Evolutionary conservation across 768 basidiomycete genomes (phyloP).

Genomic region (Jaapia argillacea): DNA sequence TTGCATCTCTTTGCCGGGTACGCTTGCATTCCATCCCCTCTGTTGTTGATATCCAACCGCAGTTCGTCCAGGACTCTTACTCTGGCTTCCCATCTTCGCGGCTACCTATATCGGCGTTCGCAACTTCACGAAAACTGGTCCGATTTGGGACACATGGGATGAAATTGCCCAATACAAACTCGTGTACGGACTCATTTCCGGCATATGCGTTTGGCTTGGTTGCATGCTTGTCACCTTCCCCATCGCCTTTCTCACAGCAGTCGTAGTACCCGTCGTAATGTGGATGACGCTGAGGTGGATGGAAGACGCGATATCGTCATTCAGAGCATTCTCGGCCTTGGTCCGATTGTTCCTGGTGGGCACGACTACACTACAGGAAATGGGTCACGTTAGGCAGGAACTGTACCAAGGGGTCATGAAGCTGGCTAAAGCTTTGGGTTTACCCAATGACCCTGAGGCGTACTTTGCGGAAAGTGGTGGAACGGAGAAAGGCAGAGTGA

Average conservation of each 20-base stretch:
- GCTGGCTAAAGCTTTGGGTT: conserved; percentile 45
- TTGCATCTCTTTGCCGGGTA: conserved; percentile 55
- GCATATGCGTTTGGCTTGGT: conserved; percentile 53
- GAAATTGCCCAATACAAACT: conserved; percentile 89
- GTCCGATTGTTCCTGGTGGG: conserved; percentile 54
- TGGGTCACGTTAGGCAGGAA: conserved; percentile 43
- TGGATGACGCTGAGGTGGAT: conserved; percentile 88
- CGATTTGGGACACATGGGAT: conserved; percentile 80
- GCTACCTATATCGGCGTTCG: conserved; percentile 62
- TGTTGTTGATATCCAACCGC: no score
- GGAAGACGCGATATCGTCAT: conserved; percentile 73
- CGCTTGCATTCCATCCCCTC: no score
- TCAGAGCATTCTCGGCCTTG: conserved; percentile 63
- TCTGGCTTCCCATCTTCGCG: conserved; percentile 75
- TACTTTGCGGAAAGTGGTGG: conserved; percentile 52
- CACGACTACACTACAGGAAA: conserved; percentile 38
- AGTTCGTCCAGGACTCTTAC: no score
- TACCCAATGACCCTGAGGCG: conserved; percentile 62
- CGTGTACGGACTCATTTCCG: conserved; percentile 70
- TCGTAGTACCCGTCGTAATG: conserved; percentile 67
- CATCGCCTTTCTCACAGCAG: conserved; percentile 41
- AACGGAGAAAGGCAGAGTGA: conserved; percentile 61
- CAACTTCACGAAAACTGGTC: conserved; percentile 74
- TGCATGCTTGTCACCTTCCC: conserved; percentile 52
- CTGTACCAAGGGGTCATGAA: conserved; percentile 60